Conservation (phyloP, 2,329 filamentous ascomycete species). For the Microdochium paspali region DNA sequence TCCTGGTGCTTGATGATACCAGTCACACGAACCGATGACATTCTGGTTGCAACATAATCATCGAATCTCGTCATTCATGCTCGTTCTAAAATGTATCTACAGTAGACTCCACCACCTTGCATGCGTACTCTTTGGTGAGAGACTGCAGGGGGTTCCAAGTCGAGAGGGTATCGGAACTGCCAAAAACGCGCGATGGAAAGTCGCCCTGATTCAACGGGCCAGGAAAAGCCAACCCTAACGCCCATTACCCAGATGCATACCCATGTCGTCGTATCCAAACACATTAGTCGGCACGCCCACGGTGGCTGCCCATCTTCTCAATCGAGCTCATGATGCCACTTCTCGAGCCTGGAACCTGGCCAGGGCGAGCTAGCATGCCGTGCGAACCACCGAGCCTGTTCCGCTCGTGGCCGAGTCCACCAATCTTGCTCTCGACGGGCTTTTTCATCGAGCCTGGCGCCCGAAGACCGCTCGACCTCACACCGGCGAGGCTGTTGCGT, state of each 20-base stretch:
- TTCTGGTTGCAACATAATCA: too few species aligned
- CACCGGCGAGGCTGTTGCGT: conserved; percentile 3
- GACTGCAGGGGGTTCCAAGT: too few species aligned
- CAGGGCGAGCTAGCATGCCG: conserved; percentile 38
- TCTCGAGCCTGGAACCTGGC: conserved; percentile 37
- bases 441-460: conserved; percentile 42
- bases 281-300: conserved; percentile 26
- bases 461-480: conserved; percentile 40
- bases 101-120: too few species aligned
- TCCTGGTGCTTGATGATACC: too few species aligned
- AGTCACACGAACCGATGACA: too few species aligned
- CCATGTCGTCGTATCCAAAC: not conserved
- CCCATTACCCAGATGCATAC: not conserved
- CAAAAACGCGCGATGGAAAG: too few species aligned
- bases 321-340: conserved; percentile 79
- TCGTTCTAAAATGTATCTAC: too few species aligned
- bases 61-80: too few species aligned
- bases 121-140: too few species aligned
- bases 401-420: conserved; percentile 32
- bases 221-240: not conserved
- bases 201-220: too few species aligned
- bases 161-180: too few species aligned
- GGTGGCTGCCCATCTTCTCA: conserved; percentile 71
- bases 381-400: conserved; percentile 28
- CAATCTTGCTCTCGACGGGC: conserved; percentile 37